These are phyloP conservation scores for Boletus rufocinnamomeus DNA, from an alignment of 768 basidiomycete genomes.

Conservation along the genomic window DNA sequence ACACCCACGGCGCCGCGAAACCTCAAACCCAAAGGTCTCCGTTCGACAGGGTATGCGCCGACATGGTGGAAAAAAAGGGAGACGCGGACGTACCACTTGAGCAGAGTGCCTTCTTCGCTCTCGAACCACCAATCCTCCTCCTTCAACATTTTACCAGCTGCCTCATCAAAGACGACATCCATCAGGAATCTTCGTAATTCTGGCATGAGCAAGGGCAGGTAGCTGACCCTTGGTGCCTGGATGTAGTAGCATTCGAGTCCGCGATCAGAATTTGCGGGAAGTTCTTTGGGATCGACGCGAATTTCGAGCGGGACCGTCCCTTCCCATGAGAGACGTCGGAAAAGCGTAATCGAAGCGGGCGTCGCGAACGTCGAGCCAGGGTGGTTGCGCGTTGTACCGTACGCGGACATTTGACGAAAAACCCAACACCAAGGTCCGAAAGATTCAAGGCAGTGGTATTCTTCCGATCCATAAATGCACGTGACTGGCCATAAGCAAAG, in stretches of 20 bases:
- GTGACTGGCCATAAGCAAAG: conserved; percentile 8
- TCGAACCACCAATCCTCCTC: conserved; percentile 99
- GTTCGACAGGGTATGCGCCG: neutral
- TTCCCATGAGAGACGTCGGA: conserved; percentile 88
- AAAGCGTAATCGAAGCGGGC: conserved; percentile 73
- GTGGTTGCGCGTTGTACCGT: conserved; percentile 54
- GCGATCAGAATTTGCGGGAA: conserved; percentile 87
- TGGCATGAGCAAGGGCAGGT: conserved; percentile 87
- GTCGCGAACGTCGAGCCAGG: conserved; percentile 48
- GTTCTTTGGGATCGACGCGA: conserved; percentile 84
- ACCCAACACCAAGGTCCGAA: conserved; percentile 1
- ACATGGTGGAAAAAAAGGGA: neutral
- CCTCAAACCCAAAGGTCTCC: too few species aligned
- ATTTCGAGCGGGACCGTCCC: conserved; percentile 89
- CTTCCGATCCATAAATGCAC: conserved; percentile 2
- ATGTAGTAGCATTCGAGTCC: conserved; percentile 89
- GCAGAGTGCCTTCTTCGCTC: conserved; percentile 73
- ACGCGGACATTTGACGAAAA: conserved; percentile 46
- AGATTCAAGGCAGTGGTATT: neutral
- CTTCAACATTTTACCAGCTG: conserved; percentile 69
- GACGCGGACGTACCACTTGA: conserved; percentile 76
- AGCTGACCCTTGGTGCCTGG: conserved; percentile 89
- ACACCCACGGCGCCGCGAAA: neutral
- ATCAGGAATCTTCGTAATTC: conserved; percentile 87
- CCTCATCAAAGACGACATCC: conserved; percentile 91